Conservation (phyloP, 2,329 filamentous ascomycete genomes). For the Phoma sp. region DNA sequence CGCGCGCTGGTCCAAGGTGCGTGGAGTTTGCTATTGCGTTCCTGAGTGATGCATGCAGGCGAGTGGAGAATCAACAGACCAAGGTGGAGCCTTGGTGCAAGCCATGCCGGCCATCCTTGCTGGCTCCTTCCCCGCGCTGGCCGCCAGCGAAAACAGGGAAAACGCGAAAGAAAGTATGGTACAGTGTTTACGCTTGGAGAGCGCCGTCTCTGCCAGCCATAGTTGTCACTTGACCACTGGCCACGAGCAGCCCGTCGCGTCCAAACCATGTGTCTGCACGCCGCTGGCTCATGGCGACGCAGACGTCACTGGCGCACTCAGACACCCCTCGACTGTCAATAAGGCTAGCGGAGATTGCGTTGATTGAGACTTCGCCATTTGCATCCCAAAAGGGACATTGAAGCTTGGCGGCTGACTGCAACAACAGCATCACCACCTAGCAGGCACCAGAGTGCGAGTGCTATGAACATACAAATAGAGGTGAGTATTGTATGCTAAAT, state of each 20-base stretch:
- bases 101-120: slow-evolving; percentile 11
- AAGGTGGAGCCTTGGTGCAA: not conserved
- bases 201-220: not conserved
- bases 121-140: slow-evolving; percentile 17
- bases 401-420: slow-evolving; percentile 26
- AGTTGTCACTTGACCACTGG: slow-evolving; percentile 10
- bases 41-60: slow-evolving; percentile 15
- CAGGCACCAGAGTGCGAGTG: slow-evolving; percentile 17
- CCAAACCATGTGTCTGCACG: slow-evolving; percentile 19
- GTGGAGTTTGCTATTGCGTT: slow-evolving; percentile 16
- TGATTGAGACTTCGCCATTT: slow-evolving; percentile 26
- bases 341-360: slow-evolving; percentile 31
- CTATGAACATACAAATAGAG: slow-evolving; percentile 6
- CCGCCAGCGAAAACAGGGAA: slow-evolving; percentile 9
- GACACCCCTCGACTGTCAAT: slow-evolving; percentile 2
- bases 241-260: slow-evolving; percentile 5
- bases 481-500: not conserved
- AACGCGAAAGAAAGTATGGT: not conserved
- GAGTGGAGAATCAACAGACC: slow-evolving; percentile 15
- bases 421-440: slow-evolving; percentile 1
- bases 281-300: slow-evolving; percentile 4
- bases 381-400: slow-evolving; percentile 27
- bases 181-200: not conserved
- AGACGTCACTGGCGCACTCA: slow-evolving; percentile 27
- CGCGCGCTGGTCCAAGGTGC: slow-evolving; percentile 9